Base-by-base conservation (phyloP, 208 protist genomes). In the Trypanosoma rangeli region DNA sequence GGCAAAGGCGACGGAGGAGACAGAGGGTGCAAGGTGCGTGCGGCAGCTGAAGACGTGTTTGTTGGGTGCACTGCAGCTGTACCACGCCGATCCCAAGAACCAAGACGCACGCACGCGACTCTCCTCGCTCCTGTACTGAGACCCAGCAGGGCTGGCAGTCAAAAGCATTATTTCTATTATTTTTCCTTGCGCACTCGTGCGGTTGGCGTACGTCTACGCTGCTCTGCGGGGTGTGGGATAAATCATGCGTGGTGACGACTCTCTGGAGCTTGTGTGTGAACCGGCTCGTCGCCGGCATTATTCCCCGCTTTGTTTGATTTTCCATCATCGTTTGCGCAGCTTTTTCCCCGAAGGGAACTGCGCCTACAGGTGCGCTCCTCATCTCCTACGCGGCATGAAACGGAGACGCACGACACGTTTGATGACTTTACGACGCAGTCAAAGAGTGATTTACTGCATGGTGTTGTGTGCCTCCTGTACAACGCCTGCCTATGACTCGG, bases 51-150 rank as follows among this genome's bases (percentile, higher is more conserved):
- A 85, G 70, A 87, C 84, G 16, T 56, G 89, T 37, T 55, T 94
- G 44, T 87, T 83, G 52, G 83, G 73, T 35, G 53, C 93, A 22
- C 48, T 95, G 54, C 84, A 94, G 64, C 59, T 92, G 10, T 89
- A 90, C 57, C 48, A 84, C 15, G 67, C 49, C 0, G 86, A 95
- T 57, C 76, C 86, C 29, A 83, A 85, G 63, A 85, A 79, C 49
- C 84, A 91, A 31, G 77, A 77, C 10, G 82, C 87, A 26, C 83
- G 90, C 24, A 76, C 86, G 28, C 73, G 84, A 16, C 75, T 95
- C 3, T 80, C 86, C 5, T 95, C 90, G 2, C 58, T 95, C 5
- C 39, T 95, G 54, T 88, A 90, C 60, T 95, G 64, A 75, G 15
- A 37, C 22, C 46, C 20, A 37, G 52, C n/a, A 49, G 49, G 33